phyloP scores from a whole-genome alignment of 108 stramenopile genomes.

The Fragilariopsis cylindrus region DNA sequence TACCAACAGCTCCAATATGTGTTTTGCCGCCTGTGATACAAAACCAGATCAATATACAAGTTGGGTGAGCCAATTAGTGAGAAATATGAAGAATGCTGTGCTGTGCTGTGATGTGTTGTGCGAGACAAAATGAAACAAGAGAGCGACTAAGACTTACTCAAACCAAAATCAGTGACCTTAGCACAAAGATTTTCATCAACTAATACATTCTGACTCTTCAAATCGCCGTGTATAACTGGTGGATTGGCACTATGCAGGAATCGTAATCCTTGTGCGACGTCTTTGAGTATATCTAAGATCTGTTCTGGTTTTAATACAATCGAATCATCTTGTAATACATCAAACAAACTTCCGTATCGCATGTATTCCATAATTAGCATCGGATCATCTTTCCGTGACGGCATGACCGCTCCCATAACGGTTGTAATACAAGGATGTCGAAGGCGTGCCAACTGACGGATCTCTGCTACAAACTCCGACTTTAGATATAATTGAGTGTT shows the following conservation, averaged over 20 bases:
- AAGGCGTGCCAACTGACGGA: conserved; percentile 53
- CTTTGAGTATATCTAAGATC: conserved; percentile 52
- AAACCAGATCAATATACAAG: too few species aligned
- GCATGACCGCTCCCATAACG: conserved; percentile 58
- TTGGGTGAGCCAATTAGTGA: too few species aligned
- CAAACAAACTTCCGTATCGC: conserved; percentile 58
- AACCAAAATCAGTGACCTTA: conserved; percentile 68
- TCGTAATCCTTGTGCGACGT: conserved; percentile 59
- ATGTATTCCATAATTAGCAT: conserved; percentile 57
- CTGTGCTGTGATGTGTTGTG: background rate
- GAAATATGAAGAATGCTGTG: too few species aligned
- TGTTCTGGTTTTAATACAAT: conserved; percentile 49
- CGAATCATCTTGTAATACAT: conserved; percentile 60
- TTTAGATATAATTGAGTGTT: conserved; percentile 17
- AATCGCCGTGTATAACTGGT: conserved; percentile 62
- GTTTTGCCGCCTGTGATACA: conserved; percentile 11
- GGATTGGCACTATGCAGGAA: conserved; percentile 68
- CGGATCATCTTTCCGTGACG: conserved; percentile 41
- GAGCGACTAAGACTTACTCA: conserved; percentile 5
- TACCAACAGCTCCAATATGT: conserved; percentile 25
- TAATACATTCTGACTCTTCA: conserved; percentile 60
- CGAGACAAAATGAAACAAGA: background rate
- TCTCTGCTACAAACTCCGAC: conserved; percentile 26
- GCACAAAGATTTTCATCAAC: conserved; percentile 59
- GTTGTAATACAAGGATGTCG: conserved; percentile 75